Conservation (phyloP, 2,329 filamentous ascomycete species). For the Amylocarpus encephaloides region DNA sequence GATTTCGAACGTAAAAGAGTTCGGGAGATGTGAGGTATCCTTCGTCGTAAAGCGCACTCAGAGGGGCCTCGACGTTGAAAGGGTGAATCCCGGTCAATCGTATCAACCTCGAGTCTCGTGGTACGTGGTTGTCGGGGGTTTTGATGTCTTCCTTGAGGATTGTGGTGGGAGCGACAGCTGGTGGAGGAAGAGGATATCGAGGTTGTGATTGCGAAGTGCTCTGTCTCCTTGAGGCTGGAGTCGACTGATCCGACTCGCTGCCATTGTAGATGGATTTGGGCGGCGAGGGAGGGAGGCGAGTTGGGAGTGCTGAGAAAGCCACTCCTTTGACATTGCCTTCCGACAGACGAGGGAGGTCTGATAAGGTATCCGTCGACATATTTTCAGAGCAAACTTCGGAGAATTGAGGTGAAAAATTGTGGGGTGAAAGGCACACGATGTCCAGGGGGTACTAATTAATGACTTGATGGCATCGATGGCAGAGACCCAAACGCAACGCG, state of each 20-base stretch:
- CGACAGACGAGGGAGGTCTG: not conserved
- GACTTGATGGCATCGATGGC: not conserved
- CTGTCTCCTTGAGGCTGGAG: slow-evolving; percentile 14
- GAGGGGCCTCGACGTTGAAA: slow-evolving; percentile 82
- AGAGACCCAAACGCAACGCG: too few species aligned
- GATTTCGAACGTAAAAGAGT: slow-evolving; percentile 87
- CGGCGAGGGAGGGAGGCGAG: slow-evolving; percentile 25
- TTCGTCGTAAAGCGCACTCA: slow-evolving; percentile 69
- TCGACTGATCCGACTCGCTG: slow-evolving; percentile 21
- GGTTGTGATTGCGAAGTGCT: slow-evolving; percentile 12
- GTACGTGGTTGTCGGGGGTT: slow-evolving; percentile 77
- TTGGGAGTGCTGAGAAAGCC: not conserved
- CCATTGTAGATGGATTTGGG: slow-evolving; percentile 25
- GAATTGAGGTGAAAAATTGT: not conserved
- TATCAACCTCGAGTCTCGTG: slow-evolving; percentile 74
- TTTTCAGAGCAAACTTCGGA: slow-evolving; percentile 1
- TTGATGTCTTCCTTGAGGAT: slow-evolving; percentile 71
- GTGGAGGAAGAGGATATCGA: slow-evolving; percentile 58
- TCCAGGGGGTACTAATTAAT: not conserved
- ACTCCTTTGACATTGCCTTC: not conserved
- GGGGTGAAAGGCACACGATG: too few species aligned
- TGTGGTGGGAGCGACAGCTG: slow-evolving; percentile 46
- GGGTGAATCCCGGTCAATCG: slow-evolving; percentile 83
- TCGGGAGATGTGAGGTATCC: slow-evolving; percentile 84
- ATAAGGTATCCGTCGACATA: slow-evolving; percentile 9